phyloP scores from a whole-genome alignment of 2,329 filamentous ascomycete genomes.

The Nothophoma quercina region DNA sequence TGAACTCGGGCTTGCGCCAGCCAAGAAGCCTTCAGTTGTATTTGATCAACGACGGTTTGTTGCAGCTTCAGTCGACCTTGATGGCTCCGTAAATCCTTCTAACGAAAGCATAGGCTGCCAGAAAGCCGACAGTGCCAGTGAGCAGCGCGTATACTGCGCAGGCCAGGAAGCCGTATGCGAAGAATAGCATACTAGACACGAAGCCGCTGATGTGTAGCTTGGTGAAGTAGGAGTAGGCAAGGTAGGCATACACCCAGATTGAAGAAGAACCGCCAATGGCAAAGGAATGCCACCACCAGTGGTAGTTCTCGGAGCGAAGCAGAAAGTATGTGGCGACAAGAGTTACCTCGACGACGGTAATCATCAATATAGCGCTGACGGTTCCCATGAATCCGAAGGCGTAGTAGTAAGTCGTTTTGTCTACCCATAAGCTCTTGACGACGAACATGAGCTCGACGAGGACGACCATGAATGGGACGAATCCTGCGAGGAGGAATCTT shows the following conservation, averaged over 20 bases:
- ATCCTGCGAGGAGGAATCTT: slow-evolving; percentile 73
- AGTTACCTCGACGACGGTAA: slow-evolving; percentile 83
- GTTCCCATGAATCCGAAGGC: slow-evolving; percentile 86
- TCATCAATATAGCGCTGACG: slow-evolving; percentile 73
- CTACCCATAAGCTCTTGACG: slow-evolving; percentile 87
- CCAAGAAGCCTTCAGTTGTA: too few species aligned
- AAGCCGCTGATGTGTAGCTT: slow-evolving; percentile 84
- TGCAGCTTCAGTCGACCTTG: slow-evolving; percentile 21
- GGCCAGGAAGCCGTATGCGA: slow-evolving; percentile 82
- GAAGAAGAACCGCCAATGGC: slow-evolving; percentile 77
- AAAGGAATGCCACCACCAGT: slow-evolving; percentile 95
- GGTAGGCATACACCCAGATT: slow-evolving; percentile 84
- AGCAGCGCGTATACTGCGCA: slow-evolving; percentile 82
- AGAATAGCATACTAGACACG: slow-evolving; percentile 81
- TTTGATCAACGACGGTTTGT: too few species aligned
- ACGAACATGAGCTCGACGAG: slow-evolving; percentile 89
- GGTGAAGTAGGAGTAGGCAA: slow-evolving; percentile 81
- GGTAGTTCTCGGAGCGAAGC: slow-evolving; percentile 79
- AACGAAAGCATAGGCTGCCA: slow-evolving; percentile 85
- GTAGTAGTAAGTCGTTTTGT: slow-evolving; percentile 92
- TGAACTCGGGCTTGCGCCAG: too few species aligned
- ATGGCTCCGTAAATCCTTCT: slow-evolving; percentile 75
- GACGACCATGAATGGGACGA: slow-evolving; percentile 85
- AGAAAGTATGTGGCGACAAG: slow-evolving; percentile 84
- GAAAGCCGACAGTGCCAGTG: slow-evolving; percentile 83